phyloP scores from a whole-genome alignment of 23 red algal genomes.

The Cyanidiococcus yangmingshanensis region DNA sequence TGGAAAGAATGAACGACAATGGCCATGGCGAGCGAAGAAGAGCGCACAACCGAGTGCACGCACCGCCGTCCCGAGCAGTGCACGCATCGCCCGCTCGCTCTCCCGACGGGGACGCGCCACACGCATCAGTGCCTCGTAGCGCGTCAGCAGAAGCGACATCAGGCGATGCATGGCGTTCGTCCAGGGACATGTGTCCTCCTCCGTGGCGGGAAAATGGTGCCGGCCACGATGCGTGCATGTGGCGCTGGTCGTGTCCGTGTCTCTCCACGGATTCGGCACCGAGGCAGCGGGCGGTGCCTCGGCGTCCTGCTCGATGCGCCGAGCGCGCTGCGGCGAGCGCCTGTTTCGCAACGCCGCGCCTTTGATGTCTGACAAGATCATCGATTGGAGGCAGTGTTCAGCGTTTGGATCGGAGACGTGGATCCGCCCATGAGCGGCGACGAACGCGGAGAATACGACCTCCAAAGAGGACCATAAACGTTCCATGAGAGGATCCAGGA shows the following conservation, averaged over 20 bases:
- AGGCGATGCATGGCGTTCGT: background rate
- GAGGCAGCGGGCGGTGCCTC: no score
- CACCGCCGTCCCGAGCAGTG: background rate
- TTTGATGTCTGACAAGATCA: no score
- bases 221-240: no score
- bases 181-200: background rate
- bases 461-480: background rate
- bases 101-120: background rate
- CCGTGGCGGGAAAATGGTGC: no score
- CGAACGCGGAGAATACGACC: background rate
- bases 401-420: no score
- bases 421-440: background rate
- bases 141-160: background rate
- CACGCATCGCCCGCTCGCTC: background rate
- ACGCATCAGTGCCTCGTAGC: background rate
- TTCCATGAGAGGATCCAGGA: background rate
- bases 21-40: background rate
- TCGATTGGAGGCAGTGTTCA: no score
- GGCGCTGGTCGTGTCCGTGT: no score
- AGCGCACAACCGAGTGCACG: background rate
- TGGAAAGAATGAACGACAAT: background rate
- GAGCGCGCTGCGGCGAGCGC: no score
- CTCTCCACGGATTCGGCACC: no score
- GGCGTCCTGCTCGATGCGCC: no score
- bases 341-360: no score